Conservation (phyloP, 164 flowering plant genomes). For the Tetrastigma voinierianum region DNA sequence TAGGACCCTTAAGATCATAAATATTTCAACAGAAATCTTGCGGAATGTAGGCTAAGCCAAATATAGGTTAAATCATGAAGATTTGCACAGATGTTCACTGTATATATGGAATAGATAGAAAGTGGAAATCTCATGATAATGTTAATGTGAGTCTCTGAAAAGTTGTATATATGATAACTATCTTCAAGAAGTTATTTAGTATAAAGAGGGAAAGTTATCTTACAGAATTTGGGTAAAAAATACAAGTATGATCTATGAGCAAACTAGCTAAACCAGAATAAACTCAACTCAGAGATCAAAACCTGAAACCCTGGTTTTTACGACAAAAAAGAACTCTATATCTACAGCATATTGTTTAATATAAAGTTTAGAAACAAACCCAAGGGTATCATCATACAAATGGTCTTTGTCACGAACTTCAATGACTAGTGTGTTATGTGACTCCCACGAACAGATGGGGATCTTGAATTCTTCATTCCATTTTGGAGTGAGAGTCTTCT, state of each 20-base stretch:
- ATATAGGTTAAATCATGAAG: no score
- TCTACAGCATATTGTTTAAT: neutral
- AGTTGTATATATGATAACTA: no score
- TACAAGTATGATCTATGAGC: neutral
- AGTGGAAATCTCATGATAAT: no score
- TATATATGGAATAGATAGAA: no score
- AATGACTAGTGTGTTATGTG: slow-evolving; percentile 60
- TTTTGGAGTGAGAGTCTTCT: slow-evolving; percentile 77
- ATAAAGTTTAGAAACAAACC: slow-evolving; percentile 49
- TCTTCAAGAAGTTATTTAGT: no score
- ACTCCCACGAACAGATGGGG: slow-evolving; percentile 82
- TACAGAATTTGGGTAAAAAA: no score
- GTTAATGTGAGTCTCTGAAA: no score
- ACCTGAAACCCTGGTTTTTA: neutral
- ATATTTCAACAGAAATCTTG: neutral
- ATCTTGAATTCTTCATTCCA: slow-evolving; percentile 94
- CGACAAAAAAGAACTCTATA: neutral
- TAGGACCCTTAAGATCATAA: neutral
- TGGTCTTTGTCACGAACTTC: slow-evolving; percentile 90
- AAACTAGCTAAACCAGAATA: neutral
- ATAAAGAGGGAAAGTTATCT: no score
- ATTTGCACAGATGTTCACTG: no score
- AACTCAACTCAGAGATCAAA: no score
- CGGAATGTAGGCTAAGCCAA: no score
- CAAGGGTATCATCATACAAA: slow-evolving; percentile 77